Conservation (phyloP, 2,329 filamentous ascomycete genomes). For the Trichoderma brevicompactum region DNA sequence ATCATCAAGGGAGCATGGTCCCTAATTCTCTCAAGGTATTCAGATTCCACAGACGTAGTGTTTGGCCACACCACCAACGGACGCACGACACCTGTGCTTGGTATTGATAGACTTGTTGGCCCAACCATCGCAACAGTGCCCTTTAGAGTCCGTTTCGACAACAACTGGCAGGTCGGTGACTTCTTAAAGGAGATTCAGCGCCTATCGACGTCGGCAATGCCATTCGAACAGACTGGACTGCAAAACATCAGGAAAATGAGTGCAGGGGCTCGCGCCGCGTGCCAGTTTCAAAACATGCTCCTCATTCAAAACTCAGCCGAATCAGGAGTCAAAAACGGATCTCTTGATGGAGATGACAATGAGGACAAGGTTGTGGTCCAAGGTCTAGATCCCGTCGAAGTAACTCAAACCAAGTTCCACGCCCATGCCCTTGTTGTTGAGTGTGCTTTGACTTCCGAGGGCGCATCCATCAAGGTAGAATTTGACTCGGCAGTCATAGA, state of each 20-base stretch:
- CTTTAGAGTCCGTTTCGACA: slow-evolving; percentile 20
- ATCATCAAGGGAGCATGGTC: background rate
- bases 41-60: slow-evolving; percentile 1
- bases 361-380: no score
- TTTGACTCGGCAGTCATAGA: no score
- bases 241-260: slow-evolving; percentile 35
- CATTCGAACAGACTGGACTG: slow-evolving; percentile 36
- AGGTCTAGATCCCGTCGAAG: no score
- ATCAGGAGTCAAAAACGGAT: background rate
- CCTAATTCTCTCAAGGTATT: background rate
- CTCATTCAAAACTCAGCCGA: background rate
- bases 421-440: no score
- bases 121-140: slow-evolving; percentile 31
- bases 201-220: slow-evolving; percentile 32
- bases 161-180: background rate
- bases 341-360: no score
- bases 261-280: background rate
- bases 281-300: slow-evolving; percentile 6
- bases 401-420: no score
- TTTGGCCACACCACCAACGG: slow-evolving; percentile 15
- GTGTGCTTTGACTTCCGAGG: no score
- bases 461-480: no score
- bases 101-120: slow-evolving; percentile 28
- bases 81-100: slow-evolving; percentile 24
- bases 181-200: slow-evolving; percentile 33